Conservation (phyloP, 2,329 filamentous ascomycete species). For the Penicillium palitans region DNA sequence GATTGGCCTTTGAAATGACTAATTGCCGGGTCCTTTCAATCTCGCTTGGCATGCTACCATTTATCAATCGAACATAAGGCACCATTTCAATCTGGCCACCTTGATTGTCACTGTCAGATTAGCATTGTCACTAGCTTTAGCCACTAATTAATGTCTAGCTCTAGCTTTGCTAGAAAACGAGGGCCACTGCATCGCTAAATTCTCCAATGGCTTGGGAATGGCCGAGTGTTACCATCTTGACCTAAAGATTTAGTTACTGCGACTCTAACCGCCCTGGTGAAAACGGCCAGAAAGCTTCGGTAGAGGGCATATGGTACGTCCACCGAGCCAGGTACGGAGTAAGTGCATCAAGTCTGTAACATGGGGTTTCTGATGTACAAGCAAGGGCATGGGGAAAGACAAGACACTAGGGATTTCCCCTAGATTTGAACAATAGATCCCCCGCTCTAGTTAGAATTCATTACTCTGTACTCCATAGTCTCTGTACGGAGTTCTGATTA, state of each 20-base stretch:
- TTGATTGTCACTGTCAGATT: background rate
- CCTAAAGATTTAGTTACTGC: background rate
- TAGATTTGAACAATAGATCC: slow-evolving; percentile 6
- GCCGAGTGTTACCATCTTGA: background rate
- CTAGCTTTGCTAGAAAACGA: background rate
- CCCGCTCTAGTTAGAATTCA: background rate
- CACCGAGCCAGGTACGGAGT: background rate
- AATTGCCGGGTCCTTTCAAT: too few species aligned
- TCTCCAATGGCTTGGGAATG: too few species aligned
- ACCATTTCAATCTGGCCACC: too few species aligned
- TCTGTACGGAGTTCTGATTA: background rate
- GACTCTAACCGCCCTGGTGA: background rate
- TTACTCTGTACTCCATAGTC: background rate
- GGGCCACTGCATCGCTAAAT: background rate
- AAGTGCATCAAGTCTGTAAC: slow-evolving; percentile 14
- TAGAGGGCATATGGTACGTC: background rate
- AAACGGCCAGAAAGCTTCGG: too few species aligned
- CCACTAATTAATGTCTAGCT: background rate
- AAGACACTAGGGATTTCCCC: slow-evolving; percentile 9
- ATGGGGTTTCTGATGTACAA: slow-evolving; percentile 8
- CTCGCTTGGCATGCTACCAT: too few species aligned
- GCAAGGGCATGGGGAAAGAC: slow-evolving; percentile 4
- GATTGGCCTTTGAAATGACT: too few species aligned
- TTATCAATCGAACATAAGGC: too few species aligned
- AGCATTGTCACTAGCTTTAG: background rate